Conservation (phyloP, 1,139 yeast species). For the Kazachstania sp. region DNA sequence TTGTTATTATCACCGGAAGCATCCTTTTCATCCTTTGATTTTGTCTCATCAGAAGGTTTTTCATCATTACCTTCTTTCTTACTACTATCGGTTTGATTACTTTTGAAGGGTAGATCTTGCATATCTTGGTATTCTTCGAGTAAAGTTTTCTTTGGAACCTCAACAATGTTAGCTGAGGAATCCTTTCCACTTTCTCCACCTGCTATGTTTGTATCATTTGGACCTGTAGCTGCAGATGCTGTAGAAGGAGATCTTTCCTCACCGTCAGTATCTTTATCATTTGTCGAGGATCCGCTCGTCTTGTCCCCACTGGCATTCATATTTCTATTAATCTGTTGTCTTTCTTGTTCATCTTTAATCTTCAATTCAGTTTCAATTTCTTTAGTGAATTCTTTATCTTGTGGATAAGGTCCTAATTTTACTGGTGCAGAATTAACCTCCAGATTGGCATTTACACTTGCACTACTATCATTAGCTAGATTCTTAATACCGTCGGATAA, state of each 20-base stretch:
- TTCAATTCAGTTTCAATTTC: constrained; percentile 81
- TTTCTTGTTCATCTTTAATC: constrained; percentile 55
- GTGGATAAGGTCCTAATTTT: constrained; percentile 72
- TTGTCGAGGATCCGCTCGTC: background rate
- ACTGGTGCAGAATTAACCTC: constrained; percentile 61
- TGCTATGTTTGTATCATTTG: background rate
- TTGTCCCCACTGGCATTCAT: background rate
- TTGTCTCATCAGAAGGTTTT: constrained; percentile 1
- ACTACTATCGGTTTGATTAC: background rate
- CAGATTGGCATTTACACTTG: constrained; percentile 43
- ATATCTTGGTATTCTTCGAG: constrained; percentile 42
- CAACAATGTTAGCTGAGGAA: constrained; percentile 13
- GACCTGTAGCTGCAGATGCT: background rate
- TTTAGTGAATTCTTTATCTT: constrained; percentile 74
- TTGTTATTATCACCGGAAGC: background rate
- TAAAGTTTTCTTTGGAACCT: constrained; percentile 32
- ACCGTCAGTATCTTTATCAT: constrained; percentile 2
- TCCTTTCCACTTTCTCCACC: background rate
- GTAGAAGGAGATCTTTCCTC: background rate
- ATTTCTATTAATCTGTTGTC: constrained; percentile 10
- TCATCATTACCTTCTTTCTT: constrained; percentile 7
- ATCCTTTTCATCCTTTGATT: constrained; percentile 3
- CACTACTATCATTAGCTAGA: constrained; percentile 35
- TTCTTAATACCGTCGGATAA: constrained; percentile 29
- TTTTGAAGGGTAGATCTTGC: constrained; percentile 16